These are phyloP conservation scores for Colletotrichum ledebouriae DNA, from an alignment of 2,329 filamentous ascomycete species.

Conservation along the genomic window DNA sequence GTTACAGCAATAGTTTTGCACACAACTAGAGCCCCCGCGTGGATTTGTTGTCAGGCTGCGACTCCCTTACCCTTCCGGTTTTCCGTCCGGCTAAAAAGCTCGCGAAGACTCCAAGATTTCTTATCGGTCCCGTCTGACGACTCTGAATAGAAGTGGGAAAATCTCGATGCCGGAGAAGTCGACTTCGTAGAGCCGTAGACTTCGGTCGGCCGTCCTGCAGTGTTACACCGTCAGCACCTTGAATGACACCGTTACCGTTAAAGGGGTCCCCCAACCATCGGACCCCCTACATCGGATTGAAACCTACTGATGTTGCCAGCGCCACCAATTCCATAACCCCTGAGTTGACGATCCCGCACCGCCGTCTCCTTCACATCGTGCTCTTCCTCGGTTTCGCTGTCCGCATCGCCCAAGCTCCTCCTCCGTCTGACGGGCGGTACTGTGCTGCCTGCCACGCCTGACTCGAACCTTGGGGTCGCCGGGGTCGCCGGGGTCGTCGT, in stretches of 20 bases:
- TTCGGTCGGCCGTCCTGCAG: slow-evolving; percentile 46
- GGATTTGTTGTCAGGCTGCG: background rate
- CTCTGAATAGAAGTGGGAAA: slow-evolving; percentile 14
- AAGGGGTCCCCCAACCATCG: too few species aligned
- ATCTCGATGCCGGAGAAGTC: slow-evolving; percentile 6
- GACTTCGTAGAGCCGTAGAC: slow-evolving; percentile 44
- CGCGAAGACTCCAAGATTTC: slow-evolving; percentile 32
- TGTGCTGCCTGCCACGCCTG: slow-evolving; percentile 43
- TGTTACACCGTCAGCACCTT: background rate
- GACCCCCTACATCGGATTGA: background rate
- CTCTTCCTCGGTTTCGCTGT: slow-evolving; percentile 43
- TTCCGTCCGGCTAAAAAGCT: slow-evolving; percentile 29
- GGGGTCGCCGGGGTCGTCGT: slow-evolving; percentile 23
- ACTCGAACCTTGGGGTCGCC: slow-evolving; percentile 41
- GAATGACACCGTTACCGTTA: background rate
- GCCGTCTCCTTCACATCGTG: slow-evolving; percentile 48
- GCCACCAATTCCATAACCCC: slow-evolving; percentile 57
- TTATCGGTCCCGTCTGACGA: slow-evolving; percentile 24
- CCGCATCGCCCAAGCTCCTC: slow-evolving; percentile 44
- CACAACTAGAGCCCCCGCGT: background rate
- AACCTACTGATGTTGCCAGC: slow-evolving; percentile 56
- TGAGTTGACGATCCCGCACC: slow-evolving; percentile 49
- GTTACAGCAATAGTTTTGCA: background rate
- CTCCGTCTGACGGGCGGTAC: slow-evolving; percentile 30
- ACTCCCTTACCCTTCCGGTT: slow-evolving; percentile 34